Conservation (phyloP, 768 basidiomycete species). For the Boletus pseudo-olivaceus region DNA sequence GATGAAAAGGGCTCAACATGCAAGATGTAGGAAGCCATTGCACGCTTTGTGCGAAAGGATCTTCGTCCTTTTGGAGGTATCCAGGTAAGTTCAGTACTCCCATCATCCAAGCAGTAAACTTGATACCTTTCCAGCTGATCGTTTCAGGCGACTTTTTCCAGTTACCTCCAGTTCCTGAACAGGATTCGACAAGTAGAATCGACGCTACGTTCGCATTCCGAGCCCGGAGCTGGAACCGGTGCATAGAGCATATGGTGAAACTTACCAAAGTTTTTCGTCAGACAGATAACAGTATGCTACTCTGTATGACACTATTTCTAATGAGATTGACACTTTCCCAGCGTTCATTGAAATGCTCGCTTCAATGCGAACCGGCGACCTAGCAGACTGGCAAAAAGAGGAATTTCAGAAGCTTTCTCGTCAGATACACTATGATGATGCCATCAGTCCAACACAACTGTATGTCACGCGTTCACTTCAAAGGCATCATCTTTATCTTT, state of each 20-base stretch:
- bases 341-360: constrained; percentile 95
- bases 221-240: constrained; percentile 54
- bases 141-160: constrained; percentile 81
- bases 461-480: constrained; percentile 35
- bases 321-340: constrained; percentile 26
- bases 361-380: constrained; percentile 88
- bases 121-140: constrained; percentile 47
- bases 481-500: background rate
- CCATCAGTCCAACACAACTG: constrained; percentile 86
- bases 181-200: constrained; percentile 47
- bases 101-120: background rate
- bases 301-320: background rate
- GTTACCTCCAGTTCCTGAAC: constrained; percentile 63
- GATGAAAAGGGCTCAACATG: background rate
- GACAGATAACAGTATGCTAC: constrained; percentile 47
- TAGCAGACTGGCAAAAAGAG: constrained; percentile 60
- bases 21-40: constrained; percentile 35
- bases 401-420: constrained; percentile 68
- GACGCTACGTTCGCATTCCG: constrained; percentile 63
- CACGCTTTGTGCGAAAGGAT: constrained; percentile 39
- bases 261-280: constrained; percentile 73
- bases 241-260: constrained; percentile 43
- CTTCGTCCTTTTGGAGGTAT: constrained; percentile 62
- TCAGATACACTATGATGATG: constrained; percentile 69
- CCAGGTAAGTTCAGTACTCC: constrained; percentile 38